phyloP scores from a whole-genome alignment of 345 rosid genomes.

The Euphorbia pulcherrima region DNA sequence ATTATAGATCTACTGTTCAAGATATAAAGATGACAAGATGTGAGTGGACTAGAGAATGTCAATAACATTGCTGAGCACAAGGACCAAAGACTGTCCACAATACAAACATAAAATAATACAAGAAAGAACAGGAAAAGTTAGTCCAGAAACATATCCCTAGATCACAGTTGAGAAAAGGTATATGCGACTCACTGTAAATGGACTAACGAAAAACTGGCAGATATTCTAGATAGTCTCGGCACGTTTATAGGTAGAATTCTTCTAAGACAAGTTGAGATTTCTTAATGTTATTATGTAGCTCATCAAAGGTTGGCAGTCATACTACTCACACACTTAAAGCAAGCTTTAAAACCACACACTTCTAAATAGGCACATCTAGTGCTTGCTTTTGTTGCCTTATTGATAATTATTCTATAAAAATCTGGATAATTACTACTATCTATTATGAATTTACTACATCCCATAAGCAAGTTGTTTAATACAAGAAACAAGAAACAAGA shows the following conservation, averaged over 20 bases:
- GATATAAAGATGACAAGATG: neutral
- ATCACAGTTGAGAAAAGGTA: neutral
- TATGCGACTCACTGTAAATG: neutral
- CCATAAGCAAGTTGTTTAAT: neutral
- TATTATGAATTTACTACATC: neutral
- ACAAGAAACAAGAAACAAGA: neutral
- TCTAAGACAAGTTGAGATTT: neutral
- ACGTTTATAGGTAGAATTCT: neutral
- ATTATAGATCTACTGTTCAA: neutral
- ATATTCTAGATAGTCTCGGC: neutral
- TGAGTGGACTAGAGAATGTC: neutral
- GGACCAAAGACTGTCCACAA: neutral
- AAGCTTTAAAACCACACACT: neutral
- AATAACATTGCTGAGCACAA: constrained; percentile 1
- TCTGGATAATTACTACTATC: neutral
- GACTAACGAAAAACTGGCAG: neutral
- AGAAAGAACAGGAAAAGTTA: neutral
- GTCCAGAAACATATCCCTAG: neutral
- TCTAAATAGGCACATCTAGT: neutral
- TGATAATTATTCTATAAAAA: neutral
- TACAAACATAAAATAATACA: neutral
- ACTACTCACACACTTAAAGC: neutral
- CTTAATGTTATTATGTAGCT: neutral
- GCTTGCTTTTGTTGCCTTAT: neutral
- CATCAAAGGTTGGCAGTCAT: neutral